Evolutionary conservation across 1,139 yeast genomes (phyloP), one percentile per base, ranked within the genome.

Genomic region (Magnusiomyces magnusii): DNA sequence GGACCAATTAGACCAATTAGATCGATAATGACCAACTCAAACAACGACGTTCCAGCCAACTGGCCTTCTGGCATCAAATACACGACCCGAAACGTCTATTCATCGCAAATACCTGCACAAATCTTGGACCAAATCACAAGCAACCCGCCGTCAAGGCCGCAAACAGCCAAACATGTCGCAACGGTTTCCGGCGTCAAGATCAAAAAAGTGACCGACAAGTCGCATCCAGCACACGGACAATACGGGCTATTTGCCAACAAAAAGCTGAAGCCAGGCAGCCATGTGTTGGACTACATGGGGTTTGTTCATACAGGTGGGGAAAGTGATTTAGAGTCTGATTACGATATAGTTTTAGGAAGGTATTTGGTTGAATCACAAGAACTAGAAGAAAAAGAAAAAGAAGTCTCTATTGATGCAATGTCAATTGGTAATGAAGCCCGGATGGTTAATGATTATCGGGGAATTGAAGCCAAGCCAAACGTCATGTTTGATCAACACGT

Each of bases 401-500:
- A n/a, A 41, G 57, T 68, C 2, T 69, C 66, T 10, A 65, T 68
- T 25, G 71, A 68, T 51, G 71, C 70, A 17, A 60, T 61, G 47
- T 56, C 57, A 47, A 53, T 60, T 60, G 71, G 71, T 9, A 63
- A 65, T 47, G 71, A 68, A 51, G 71, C 69, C 2, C 61, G 71
- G 13, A 67, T 68, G 70, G 65, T 68, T 41, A 68, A 68, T 52
- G 71, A 68, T 55, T 68, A 68, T 47, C 60, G 71, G n/a, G 71
- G 71, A 3, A 63, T 68, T 19, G 61, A 57, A 36, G 54, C 51
- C 28, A 58, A 60, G 17, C 68, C 71, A 13, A 68, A 68, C 51
- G 70, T 67, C 27, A 54, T 58, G 53, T 68, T 68, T 54, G 70
- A 68, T 47, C 65, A 68, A 47, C 61, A 65, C 17, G 57, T 58